Conservation (phyloP, 2,329 filamentous ascomycete species). For the Achaetomium macrosporum region DNA sequence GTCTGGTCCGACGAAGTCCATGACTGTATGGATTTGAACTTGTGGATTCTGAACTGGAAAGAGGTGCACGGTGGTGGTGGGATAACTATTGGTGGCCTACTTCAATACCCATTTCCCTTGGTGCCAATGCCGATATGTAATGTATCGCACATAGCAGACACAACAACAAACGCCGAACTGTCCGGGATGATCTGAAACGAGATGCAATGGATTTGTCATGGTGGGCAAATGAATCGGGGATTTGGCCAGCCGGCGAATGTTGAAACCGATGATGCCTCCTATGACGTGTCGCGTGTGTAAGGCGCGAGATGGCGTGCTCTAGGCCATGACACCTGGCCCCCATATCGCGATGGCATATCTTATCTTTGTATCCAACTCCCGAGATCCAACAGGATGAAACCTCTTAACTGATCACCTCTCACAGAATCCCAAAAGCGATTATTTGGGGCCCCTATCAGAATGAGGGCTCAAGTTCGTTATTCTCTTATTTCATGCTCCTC, state of each 20-base stretch:
- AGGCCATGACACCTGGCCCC: not conserved
- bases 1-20: constrained; percentile 15
- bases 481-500: not conserved
- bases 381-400: too few relatives aligned
- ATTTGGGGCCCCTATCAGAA: too few relatives aligned
- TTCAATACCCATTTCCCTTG: too few relatives aligned
- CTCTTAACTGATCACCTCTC: too few relatives aligned
- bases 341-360: not conserved
- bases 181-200: not conserved
- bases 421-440: too few relatives aligned
- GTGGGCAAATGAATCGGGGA: not conserved
- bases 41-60: not conserved
- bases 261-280: not conserved
- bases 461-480: too few relatives aligned
- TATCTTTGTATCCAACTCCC: not conserved
- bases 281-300: constrained; percentile 1
- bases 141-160: too few relatives aligned
- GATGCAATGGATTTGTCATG: not conserved
- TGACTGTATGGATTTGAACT: not conserved
- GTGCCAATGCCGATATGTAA: too few relatives aligned
- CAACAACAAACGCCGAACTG: not conserved
- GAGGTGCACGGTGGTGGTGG: not conserved
- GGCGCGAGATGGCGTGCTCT: constrained; percentile 4
- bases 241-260: not conserved
- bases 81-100: too few relatives aligned